Evolutionary conservation across 371 early-diverging fungal genomes (phyloP).

Genomic region (Syncephalastrum sp.): DNA sequence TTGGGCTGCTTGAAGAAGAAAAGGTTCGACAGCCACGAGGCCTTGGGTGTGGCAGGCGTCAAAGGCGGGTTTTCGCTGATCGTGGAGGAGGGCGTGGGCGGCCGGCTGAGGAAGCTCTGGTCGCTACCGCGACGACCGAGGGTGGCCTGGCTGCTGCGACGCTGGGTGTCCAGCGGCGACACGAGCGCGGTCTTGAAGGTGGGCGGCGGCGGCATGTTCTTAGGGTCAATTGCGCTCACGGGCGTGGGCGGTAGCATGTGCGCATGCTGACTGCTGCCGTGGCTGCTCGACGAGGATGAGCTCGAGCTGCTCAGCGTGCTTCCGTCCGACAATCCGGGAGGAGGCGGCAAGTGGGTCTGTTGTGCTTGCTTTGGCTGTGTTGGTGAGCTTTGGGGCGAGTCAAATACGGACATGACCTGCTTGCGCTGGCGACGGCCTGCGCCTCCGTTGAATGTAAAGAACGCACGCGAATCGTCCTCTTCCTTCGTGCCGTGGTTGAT

Average conservation of each 20-base stretch:
- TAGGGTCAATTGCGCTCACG: slow-evolving; percentile 5
- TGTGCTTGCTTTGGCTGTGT: slow-evolving; percentile 8
- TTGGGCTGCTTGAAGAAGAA: slow-evolving; percentile 54
- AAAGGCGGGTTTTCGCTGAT: slow-evolving; percentile 16
- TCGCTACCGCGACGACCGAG: slow-evolving; percentile 35
- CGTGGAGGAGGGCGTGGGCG: slow-evolving; percentile 36
- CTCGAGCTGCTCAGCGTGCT: slow-evolving; percentile 44
- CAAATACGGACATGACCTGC: slow-evolving; percentile 37
- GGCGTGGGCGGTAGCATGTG: neutral
- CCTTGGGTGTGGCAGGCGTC: slow-evolving; percentile 18
- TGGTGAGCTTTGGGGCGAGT: neutral
- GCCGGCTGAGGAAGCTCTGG: slow-evolving; percentile 23
- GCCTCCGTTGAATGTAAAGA: slow-evolving; percentile 29
- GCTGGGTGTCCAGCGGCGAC: slow-evolving; percentile 2
- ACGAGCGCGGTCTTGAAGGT: slow-evolving; percentile 3
- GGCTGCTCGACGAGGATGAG: slow-evolving; percentile 6
- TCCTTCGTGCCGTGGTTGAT: slow-evolving; percentile 9
- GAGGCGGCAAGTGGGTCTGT: slow-evolving; percentile 14
- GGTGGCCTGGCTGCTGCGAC: slow-evolving; percentile 35
- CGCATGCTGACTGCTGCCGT: slow-evolving; percentile 5
- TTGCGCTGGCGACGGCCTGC: slow-evolving; percentile 33
- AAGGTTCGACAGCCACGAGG: slow-evolving; percentile 43
- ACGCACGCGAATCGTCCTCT: slow-evolving; percentile 24
- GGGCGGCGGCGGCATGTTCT: slow-evolving; percentile 3
- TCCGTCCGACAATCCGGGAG: slow-evolving; percentile 37